phyloP scores from a whole-genome alignment of 1,284 basidiomycete species.

The Fistulinella staudtii region DNA sequence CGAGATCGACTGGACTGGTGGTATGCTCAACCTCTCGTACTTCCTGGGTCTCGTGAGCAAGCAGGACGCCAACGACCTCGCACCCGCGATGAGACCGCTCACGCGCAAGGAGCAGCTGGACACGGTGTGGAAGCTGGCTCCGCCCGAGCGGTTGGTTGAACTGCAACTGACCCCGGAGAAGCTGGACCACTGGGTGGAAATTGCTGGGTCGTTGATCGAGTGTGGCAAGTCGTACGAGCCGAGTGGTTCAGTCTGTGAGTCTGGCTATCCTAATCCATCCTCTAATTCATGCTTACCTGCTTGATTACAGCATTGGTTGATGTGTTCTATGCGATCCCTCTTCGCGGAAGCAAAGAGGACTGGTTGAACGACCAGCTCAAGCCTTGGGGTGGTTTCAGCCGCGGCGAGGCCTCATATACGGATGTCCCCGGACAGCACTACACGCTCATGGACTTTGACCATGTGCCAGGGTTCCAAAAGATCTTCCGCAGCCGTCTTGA shows the following conservation, averaged over 20 bases:
- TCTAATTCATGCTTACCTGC: background rate
- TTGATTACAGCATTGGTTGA: slow-evolving; percentile 18
- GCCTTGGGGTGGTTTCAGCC: slow-evolving; percentile 28
- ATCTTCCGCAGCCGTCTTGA: slow-evolving; percentile 30
- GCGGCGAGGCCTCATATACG: slow-evolving; percentile 23
- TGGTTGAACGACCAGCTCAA: slow-evolving; percentile 35
- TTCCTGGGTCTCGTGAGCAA: slow-evolving; percentile 30
- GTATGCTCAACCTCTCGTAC: slow-evolving; percentile 36
- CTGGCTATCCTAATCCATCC: background rate
- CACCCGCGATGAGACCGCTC: slow-evolving; percentile 17
- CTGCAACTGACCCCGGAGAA: slow-evolving; percentile 28
- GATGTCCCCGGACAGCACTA: slow-evolving; percentile 33
- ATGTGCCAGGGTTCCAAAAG: slow-evolving; percentile 32
- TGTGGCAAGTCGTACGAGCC: slow-evolving; percentile 31
- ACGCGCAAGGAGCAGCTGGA: slow-evolving; percentile 27
- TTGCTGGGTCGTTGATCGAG: slow-evolving; percentile 30
- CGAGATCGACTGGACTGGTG: slow-evolving; percentile 40
- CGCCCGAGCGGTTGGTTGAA: slow-evolving; percentile 29
- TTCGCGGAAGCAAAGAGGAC: slow-evolving; percentile 30
- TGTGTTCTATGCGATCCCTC: slow-evolving; percentile 32
- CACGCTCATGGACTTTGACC: slow-evolving; percentile 34
- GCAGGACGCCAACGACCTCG: slow-evolving; percentile 22
- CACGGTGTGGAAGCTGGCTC: slow-evolving; percentile 27
- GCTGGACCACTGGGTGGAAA: slow-evolving; percentile 31
- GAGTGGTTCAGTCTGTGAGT: slow-evolving; percentile 23